Evolutionary conservation across 2,329 filamentous ascomycete genomes (phyloP), one percentile per base, ranked within the genome.

Genomic region (Colletotrichum coccodes): DNA sequence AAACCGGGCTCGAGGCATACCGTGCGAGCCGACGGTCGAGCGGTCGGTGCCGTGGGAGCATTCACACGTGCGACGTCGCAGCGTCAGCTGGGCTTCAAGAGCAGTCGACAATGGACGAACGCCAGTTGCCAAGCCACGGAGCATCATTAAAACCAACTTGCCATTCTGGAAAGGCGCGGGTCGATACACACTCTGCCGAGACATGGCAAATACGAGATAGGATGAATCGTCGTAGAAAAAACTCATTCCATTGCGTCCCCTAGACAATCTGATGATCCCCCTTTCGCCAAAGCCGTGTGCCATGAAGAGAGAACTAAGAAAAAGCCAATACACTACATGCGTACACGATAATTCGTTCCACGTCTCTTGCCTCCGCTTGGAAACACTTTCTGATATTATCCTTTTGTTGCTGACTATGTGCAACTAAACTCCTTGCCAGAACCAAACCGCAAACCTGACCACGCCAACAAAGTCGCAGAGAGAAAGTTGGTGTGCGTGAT

Each of bases 201-300:
- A 23, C 50, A 23, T 49, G 42, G 59, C 52, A 4, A 14, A 32
- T 4, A 18, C 12, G 18, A 11, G n/a, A 8, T 14, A 21, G 12
- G 3, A 38, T 23, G 14, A n/a, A 18, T 9, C 2, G 16, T 11
- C 12, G 50, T 60, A 50, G 47, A 44, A 58, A 68, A 34, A 53
- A 28, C 52, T 67, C n/a, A 47, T 53, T 68, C 42, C 49, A 36
- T 47, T 47, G 36, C 64, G 16, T 63, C 67, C 57, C 67, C 63
- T 46, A 68, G 64, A 58, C 69, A 71, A 70, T 71, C 69, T 71
- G 69, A 70, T 70, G 66, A 57, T 69, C 56, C 66, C 69, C 69
- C 60, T 60, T 71, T 70, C 60, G 57, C 69, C 66, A 46, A 60
- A 70, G 57, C 66, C 69, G 66, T 60, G 65, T 70, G 58, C 60